A percentile compares a stretch with the other conserved stretches of the same genome.
Evolutionary conservation across 192 early-diverging fungal species (phyloP).

Genomic region (Coemansia sp.): DNA sequence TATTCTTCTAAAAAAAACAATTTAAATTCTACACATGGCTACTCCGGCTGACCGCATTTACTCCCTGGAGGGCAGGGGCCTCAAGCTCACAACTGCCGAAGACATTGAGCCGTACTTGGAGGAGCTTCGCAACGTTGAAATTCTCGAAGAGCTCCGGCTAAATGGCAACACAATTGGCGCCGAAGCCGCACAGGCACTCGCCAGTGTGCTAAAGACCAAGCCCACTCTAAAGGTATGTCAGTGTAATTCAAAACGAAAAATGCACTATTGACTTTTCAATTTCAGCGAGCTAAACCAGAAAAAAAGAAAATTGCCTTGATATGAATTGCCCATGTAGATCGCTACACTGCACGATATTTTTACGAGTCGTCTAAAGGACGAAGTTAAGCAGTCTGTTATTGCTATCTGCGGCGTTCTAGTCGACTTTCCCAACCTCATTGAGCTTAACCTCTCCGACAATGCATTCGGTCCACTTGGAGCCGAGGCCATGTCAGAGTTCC

Average conservation of each 20-base stretch:
- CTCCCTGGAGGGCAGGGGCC: slow-evolving; percentile 83
- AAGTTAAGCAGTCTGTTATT: slow-evolving; percentile 82
- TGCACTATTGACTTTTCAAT: background rate
- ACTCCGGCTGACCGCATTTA: slow-evolving; percentile 59
- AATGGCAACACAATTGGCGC: slow-evolving; percentile 94
- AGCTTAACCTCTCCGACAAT: slow-evolving; percentile 89
- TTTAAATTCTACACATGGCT: slow-evolving; percentile 15
- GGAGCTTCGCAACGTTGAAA: slow-evolving; percentile 63
- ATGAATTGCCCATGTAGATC: slow-evolving; percentile 51
- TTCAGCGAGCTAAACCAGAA: background rate
- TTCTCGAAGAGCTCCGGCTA: slow-evolving; percentile 68
- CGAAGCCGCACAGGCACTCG: slow-evolving; percentile 82
- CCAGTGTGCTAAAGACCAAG: slow-evolving; percentile 66
- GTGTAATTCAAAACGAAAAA: background rate
- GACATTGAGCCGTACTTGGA: slow-evolving; percentile 77
- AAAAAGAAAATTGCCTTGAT: background rate
- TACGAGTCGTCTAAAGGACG: slow-evolving; percentile 85
- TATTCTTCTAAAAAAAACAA: background rate
- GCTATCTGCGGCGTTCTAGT: slow-evolving; percentile 80
- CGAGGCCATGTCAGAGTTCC: slow-evolving; percentile 79
- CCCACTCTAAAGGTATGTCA: slow-evolving; percentile 66
- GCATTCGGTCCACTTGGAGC: slow-evolving; percentile 98
- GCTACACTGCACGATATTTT: slow-evolving; percentile 91
- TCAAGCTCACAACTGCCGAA: slow-evolving; percentile 83
- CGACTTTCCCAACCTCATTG: slow-evolving; percentile 75